phyloP scores from a whole-genome alignment of 2,329 filamentous ascomycete genomes.

The Fusarium napiforme region DNA sequence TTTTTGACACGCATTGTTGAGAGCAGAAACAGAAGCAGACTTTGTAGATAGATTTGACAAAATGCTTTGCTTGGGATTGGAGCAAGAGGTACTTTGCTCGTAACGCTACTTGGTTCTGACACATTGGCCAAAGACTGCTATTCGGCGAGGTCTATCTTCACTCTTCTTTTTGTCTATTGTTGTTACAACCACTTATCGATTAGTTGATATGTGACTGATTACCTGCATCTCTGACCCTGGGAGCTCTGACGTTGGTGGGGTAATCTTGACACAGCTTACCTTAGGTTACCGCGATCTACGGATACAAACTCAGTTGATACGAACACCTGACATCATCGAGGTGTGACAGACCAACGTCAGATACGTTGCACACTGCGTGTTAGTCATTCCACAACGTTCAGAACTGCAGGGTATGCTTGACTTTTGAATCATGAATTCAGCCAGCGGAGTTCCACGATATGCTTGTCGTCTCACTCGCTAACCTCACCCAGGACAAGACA shows the following conservation, averaged over 20 bases:
- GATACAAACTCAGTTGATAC: constrained; percentile 8
- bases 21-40: not conserved
- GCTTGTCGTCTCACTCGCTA: not conserved
- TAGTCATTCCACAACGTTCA: constrained; percentile 12
- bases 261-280: constrained; percentile 4
- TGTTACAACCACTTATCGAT: not conserved
- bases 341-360: constrained; percentile 14
- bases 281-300: not conserved
- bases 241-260: constrained; percentile 21
- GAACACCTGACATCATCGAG: constrained; percentile 34
- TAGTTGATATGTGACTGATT: not conserved
- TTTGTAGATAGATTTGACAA: constrained; percentile 27
- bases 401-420: constrained; percentile 9
- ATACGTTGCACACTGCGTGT: constrained; percentile 1
- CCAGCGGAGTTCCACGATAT: not conserved
- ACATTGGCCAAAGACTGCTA: not conserved
- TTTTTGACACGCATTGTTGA: constrained; percentile 17
- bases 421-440: not conserved
- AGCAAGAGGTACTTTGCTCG: not conserved
- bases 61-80: constrained; percentile 14
- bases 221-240: not conserved
- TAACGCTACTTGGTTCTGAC: not conserved
- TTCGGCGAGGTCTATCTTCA: not conserved
- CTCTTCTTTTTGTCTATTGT: not conserved
- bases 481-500: not conserved